These are phyloP conservation scores for Licmophora abbreviata DNA, from an alignment of 108 stramenopile species.

Conservation along the genomic window DNA sequence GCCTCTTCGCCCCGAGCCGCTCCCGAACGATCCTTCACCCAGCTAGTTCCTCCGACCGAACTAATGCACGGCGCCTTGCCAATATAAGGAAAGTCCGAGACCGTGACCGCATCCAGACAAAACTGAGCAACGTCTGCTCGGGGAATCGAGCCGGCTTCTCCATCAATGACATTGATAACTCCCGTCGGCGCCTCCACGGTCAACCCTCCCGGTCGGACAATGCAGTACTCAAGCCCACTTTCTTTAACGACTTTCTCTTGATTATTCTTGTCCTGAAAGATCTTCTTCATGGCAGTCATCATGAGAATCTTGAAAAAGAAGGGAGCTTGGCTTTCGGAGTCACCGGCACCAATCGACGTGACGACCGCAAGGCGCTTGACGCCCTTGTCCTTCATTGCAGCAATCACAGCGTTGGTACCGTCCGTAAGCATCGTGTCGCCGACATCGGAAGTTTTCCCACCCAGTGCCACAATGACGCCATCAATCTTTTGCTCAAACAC, in stretches of 20 bases:
- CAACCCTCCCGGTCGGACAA: slow-evolving; percentile 94
- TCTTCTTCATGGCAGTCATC: slow-evolving; percentile 95
- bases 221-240: slow-evolving; percentile 88
- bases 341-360: slow-evolving; percentile 96
- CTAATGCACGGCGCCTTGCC: slow-evolving; percentile 90
- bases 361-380: slow-evolving; percentile 90
- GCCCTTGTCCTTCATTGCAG: slow-evolving; percentile 89
- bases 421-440: slow-evolving; percentile 95
- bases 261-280: slow-evolving; percentile 95
- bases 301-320: slow-evolving; percentile 93
- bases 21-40: slow-evolving; percentile 87
- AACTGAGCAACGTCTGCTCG: slow-evolving; percentile 97
- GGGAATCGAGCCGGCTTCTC: slow-evolving; percentile 90
- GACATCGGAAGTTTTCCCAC: slow-evolving; percentile 93
- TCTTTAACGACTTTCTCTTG: slow-evolving; percentile 83
- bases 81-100: slow-evolving; percentile 89
- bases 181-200: slow-evolving; percentile 95
- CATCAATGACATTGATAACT: slow-evolving; percentile 94
- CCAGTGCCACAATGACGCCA: slow-evolving; percentile 90
- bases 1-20: slow-evolving; percentile 76
- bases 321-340: slow-evolving; percentile 88
- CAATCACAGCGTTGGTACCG: slow-evolving; percentile 81
- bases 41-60: slow-evolving; percentile 91
- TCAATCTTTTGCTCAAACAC: slow-evolving; percentile 77
- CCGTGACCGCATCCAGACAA: slow-evolving; percentile 86